Conservation (phyloP, 257 asterid species). For the Linaria vulgaris region DNA sequence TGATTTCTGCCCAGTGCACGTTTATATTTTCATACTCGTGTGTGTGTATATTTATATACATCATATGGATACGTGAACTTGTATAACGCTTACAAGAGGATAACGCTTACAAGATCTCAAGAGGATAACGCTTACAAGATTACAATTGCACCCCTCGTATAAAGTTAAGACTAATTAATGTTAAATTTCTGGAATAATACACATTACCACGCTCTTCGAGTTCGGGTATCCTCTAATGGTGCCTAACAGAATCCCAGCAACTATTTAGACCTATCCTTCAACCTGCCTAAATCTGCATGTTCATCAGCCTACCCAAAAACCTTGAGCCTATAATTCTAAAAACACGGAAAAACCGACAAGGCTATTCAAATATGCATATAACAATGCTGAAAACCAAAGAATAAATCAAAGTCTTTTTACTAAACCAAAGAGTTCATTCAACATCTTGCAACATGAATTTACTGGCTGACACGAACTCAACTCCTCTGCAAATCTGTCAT, state of each 20-base stretch:
- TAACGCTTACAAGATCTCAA: no score
- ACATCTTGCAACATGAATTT: conserved; percentile 24
- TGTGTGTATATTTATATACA: no score
- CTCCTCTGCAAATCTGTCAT: conserved; percentile 35
- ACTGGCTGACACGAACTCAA: conserved; percentile 36
- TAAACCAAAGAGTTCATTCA: conserved; percentile 18
- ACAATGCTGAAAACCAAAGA: conserved; percentile 8
- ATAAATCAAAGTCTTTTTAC: neutral
- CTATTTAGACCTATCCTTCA: conserved; percentile 13
- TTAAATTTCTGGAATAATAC: neutral
- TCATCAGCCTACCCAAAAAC: conserved; percentile 9
- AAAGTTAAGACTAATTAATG: neutral
- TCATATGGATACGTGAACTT: no score
- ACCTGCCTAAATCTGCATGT: conserved; percentile 21
- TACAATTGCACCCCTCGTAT: neutral
- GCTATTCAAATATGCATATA: neutral
- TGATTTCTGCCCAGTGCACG: no score
- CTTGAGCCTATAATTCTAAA: neutral
- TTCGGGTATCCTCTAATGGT: neutral
- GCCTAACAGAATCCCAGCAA: neutral
- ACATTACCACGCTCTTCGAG: neutral
- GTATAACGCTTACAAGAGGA: no score
- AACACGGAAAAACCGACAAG: neutral
- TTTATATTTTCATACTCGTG: no score
- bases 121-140: neutral